Conservation (phyloP, 352 stramenopile species). For the Lagenidium giganteum region DNA sequence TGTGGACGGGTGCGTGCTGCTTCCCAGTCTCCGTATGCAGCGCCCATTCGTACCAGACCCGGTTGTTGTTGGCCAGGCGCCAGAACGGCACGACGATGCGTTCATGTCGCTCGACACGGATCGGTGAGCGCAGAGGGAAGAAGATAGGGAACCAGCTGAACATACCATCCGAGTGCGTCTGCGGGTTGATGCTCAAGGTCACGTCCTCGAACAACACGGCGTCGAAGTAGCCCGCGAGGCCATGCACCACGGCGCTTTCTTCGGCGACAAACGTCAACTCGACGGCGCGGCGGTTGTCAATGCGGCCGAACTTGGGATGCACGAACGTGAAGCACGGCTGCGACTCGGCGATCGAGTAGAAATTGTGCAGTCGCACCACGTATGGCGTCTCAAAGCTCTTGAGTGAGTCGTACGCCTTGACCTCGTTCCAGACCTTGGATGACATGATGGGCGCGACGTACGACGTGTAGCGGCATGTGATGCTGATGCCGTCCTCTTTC, state of each 20-base stretch:
- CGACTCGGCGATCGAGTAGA: conserved; percentile 80
- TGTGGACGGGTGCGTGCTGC: conserved; percentile 88
- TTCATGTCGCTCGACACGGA: conserved; percentile 79
- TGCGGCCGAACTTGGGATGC: conserved; percentile 83
- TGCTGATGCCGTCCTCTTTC: conserved; percentile 86
- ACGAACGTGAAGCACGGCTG: conserved; percentile 92
- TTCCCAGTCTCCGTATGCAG: conserved; percentile 44
- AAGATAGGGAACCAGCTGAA: conserved; percentile 99
- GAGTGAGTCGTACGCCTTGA: conserved; percentile 66
- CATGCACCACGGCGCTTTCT: conserved; percentile 84
- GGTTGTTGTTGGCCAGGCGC: conserved; percentile 78
- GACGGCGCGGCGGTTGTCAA: conserved; percentile 83
- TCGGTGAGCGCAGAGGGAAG: conserved; percentile 92
- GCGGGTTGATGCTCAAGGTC: conserved; percentile 93
- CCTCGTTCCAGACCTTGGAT: conserved; percentile 90
- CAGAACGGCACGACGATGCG: conserved; percentile 90
- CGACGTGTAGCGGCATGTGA: conserved; percentile 91
- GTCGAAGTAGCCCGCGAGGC: conserved; percentile 96
- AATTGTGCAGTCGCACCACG: conserved; percentile 94
- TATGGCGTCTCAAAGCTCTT: conserved; percentile 96
- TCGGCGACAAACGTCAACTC: conserved; percentile 49
- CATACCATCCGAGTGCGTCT: conserved; percentile 95
- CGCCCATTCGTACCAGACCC: conserved; percentile 99
- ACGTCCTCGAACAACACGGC: conserved; percentile 92
- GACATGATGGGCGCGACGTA: conserved; percentile 95